A percentile compares a stretch with the other conserved stretches of the same genome.
Evolutionary conservation across 2,329 filamentous ascomycete species (phyloP).

Genomic region (Pseudocercospora vitis): DNA sequence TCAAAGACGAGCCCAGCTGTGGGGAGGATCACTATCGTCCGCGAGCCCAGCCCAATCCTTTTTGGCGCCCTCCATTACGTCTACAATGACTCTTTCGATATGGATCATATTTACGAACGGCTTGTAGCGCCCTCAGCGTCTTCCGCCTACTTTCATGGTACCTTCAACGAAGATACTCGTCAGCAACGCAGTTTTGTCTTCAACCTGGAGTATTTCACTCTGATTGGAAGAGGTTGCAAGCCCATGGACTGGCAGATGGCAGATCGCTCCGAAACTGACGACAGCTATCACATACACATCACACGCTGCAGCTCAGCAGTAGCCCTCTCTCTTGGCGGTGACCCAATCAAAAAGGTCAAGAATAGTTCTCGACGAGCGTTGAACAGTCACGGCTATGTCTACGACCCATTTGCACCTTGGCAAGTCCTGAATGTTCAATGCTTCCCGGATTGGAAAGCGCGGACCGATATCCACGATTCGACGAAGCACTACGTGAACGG

Average conservation of each 20-base stretch:
- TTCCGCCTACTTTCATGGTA: constrained; percentile 45
- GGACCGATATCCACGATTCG: constrained; percentile 56
- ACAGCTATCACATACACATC: constrained; percentile 56
- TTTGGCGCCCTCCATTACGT: constrained; percentile 61
- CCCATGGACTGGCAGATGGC: constrained; percentile 62
- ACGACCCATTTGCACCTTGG: constrained; percentile 61
- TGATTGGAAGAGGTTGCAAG: constrained; percentile 56
- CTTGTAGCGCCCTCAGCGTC: constrained; percentile 51
- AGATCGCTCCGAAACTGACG: constrained; percentile 46
- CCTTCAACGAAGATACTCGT: constrained; percentile 48
- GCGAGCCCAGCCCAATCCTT: constrained; percentile 61
- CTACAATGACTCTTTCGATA: constrained; percentile 59
- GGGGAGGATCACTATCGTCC: constrained; percentile 60
- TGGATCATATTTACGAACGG: constrained; percentile 60
- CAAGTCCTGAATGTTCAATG: constrained; percentile 60
- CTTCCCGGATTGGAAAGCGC: constrained; percentile 60
- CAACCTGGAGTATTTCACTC: constrained; percentile 65
- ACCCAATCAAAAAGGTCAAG: constrained; percentile 51
- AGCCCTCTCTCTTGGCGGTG: constrained; percentile 57
- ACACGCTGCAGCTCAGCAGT: constrained; percentile 61
- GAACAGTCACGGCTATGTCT: constrained; percentile 54
- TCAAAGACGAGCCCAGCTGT: constrained; percentile 48
- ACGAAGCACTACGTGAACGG: constrained; percentile 60
- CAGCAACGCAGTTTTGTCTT: constrained; percentile 62
- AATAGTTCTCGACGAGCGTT: constrained; percentile 52